These are phyloP conservation scores for Pilasporangium apinafurcum DNA, from an alignment of 352 stramenopile genomes.

Conservation along the genomic window DNA sequence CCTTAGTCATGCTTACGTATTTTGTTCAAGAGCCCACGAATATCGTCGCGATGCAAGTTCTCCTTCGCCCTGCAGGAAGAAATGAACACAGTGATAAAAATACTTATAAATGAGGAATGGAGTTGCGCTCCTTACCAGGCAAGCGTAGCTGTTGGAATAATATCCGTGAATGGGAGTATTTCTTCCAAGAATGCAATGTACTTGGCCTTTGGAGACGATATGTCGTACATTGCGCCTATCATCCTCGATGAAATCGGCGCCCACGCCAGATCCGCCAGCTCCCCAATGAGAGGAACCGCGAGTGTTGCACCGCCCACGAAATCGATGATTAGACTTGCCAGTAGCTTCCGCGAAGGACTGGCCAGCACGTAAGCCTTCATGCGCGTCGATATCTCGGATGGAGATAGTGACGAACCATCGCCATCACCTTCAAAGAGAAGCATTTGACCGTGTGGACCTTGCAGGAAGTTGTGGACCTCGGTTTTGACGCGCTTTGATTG, in stretches of 20 bases:
- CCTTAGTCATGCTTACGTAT: not conserved
- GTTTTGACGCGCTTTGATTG: conserved; percentile 38
- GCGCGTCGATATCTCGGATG: conserved; percentile 19
- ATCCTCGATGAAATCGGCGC: conserved; percentile 86
- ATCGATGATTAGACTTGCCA: conserved; percentile 83
- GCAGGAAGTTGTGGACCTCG: conserved; percentile 32
- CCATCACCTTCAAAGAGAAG: conserved; percentile 49
- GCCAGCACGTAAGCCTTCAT: conserved; percentile 39
- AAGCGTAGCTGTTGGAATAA: conserved; percentile 91
- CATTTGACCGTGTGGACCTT: conserved; percentile 50
- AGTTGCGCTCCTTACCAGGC: conserved; percentile 81
- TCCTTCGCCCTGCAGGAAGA: conserved; percentile 39
- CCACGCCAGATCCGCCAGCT: conserved; percentile 90
- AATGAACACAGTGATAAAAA: not conserved
- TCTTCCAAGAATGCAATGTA: conserved; percentile 85
- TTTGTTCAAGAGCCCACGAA: conserved; percentile 14
- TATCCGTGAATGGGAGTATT: conserved; percentile 92
- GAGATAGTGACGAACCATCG: conserved; percentile 18
- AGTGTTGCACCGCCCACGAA: conserved; percentile 86
- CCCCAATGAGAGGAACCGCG: conserved; percentile 80
- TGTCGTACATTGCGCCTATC: conserved; percentile 89
- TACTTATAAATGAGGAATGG: not conserved
- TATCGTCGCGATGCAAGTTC: conserved; percentile 35
- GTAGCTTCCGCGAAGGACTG: conserved; percentile 51
- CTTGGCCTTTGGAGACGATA: conserved; percentile 77